A percentile compares a stretch with the other conserved stretches of the same genome.
phyloP scores from a whole-genome alignment of 306 rosid species.

The Canavalia ensiformis region DNA sequence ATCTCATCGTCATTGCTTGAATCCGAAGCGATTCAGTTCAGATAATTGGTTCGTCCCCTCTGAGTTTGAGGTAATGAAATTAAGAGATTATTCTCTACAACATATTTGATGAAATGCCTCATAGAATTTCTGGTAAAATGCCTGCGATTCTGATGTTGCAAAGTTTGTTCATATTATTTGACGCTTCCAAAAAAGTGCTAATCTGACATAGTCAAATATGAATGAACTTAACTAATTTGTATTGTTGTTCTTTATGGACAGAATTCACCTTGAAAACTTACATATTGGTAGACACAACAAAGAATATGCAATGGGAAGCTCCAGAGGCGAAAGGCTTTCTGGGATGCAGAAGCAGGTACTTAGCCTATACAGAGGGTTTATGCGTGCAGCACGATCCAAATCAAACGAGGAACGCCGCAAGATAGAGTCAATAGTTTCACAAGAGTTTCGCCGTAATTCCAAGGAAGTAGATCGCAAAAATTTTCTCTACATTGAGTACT shows the following conservation, averaged over 20 bases:
- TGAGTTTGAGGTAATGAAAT: background rate
- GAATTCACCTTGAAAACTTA: background rate
- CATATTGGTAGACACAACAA: background rate
- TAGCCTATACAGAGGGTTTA: conserved; percentile 77
- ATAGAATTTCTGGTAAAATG: no score
- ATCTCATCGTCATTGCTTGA: background rate
- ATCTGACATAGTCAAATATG: no score
- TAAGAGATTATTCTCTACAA: background rate
- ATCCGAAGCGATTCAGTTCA: background rate
- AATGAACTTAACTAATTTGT: no score
- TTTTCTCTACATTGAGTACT: conserved; percentile 83
- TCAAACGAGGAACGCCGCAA: conserved; percentile 62
- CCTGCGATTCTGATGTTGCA: no score
- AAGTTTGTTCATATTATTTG: no score
- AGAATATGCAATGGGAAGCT: conserved; percentile 60
- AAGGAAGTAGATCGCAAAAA: conserved; percentile 73
- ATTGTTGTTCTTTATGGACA: background rate
- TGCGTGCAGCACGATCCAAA: conserved; percentile 80
- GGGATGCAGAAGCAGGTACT: conserved; percentile 95
- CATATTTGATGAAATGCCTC: background rate
- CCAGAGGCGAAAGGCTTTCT: conserved; percentile 67
- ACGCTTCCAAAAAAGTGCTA: no score
- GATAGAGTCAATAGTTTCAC: conserved; percentile 69
- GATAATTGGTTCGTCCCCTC: background rate
- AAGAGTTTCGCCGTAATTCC: conserved; percentile 74